Evolutionary conservation across 2,329 filamentous ascomycete species (phyloP).

Genomic region (Xylariomycetidae sp.): DNA sequence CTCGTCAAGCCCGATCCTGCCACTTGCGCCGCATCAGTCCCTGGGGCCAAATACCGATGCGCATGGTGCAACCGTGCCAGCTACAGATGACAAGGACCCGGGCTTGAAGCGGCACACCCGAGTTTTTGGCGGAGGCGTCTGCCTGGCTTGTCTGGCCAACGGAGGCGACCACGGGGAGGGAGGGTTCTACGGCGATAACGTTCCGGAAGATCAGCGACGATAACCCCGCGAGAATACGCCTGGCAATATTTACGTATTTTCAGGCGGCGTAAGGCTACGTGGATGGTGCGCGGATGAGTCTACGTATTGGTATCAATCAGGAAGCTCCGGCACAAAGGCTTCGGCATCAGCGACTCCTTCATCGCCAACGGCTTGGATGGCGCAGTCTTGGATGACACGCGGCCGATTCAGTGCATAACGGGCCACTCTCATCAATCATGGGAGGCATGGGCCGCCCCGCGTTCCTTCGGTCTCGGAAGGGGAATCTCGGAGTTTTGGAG

Average conservation of each 20-base stretch:
- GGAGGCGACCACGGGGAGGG: constrained; percentile 32
- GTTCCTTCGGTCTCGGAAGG: no score
- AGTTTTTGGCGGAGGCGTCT: constrained; percentile 53
- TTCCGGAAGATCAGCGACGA: constrained; percentile 46
- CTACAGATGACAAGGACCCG: constrained; percentile 40
- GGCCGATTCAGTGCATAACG: no score
- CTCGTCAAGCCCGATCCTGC: constrained; percentile 39
- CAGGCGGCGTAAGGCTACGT: no score
- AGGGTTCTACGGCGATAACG: constrained; percentile 49
- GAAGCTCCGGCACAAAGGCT: no score
- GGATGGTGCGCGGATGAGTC: no score
- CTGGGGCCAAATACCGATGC: constrained; percentile 34
- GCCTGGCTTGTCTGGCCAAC: constrained; percentile 47
- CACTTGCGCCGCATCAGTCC: constrained; percentile 37
- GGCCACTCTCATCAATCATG: no score
- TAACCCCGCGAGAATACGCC: constrained; percentile 13
- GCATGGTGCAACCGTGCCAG: constrained; percentile 45
- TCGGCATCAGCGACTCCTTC: no score
- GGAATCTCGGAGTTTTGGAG: no score
- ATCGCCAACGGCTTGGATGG: no score
- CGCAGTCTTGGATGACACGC: no score
- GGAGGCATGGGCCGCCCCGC: no score
- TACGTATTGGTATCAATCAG: no score
- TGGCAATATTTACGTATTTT: constrained; percentile 1
- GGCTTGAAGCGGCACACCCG: constrained; percentile 54